A percentile compares a stretch with the other conserved stretches of the same genome.
Conservation (phyloP, 2,329 filamentous ascomycete species). For the Corynespora cassiicola region DNA sequence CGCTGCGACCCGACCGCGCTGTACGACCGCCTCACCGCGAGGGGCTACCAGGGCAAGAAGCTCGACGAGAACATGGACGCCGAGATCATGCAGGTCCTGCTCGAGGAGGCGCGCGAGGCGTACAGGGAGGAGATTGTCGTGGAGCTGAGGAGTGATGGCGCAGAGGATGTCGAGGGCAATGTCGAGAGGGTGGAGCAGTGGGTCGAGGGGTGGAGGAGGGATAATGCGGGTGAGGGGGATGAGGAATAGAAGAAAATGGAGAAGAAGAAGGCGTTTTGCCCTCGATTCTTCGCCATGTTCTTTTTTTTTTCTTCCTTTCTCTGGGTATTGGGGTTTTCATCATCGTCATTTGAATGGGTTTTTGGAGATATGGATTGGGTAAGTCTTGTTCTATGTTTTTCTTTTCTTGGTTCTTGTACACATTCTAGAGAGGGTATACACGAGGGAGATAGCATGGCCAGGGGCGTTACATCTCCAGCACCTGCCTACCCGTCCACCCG, state of each 20-base stretch:
- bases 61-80: slow-evolving; percentile 95
- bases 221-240: slow-evolving; percentile 55
- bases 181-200: slow-evolving; percentile 83
- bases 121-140: slow-evolving; percentile 90
- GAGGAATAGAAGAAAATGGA: slow-evolving; percentile 10
- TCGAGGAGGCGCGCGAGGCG: slow-evolving; percentile 86
- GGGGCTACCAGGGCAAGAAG: slow-evolving; percentile 85
- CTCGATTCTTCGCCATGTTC: no score
- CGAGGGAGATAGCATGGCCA: no score
- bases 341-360: no score
- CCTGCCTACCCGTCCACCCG: slow-evolving; percentile 27
- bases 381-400: no score
- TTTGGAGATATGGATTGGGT: no score
- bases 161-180: slow-evolving; percentile 89
- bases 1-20: slow-evolving; percentile 79
- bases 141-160: slow-evolving; percentile 82
- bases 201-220: slow-evolving; percentile 81
- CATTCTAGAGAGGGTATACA: no score
- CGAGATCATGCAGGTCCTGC: slow-evolving; percentile 95
- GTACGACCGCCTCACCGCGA: slow-evolving; percentile 80
- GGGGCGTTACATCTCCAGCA: background rate
- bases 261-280: slow-evolving; percentile 1
- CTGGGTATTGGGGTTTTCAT: no score
- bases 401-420: no score
- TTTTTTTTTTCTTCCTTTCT: background rate